A percentile compares a stretch with the other conserved stretches of the same genome.
Conservation (phyloP, 106 monocot species). For the Amphibolis antarctica region DNA sequence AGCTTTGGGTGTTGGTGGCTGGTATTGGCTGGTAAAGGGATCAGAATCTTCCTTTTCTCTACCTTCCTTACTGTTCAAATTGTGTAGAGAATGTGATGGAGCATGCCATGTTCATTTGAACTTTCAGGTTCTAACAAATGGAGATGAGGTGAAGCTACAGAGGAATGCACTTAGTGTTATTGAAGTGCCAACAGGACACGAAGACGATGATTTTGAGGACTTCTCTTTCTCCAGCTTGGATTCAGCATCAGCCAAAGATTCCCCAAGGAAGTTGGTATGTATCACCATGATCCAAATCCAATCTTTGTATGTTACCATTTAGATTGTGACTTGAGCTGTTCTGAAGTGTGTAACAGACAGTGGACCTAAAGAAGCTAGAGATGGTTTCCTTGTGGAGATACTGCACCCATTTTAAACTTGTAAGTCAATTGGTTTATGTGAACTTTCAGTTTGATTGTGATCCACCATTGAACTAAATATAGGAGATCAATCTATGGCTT, state of each 20-base stretch:
- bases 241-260: background rate
- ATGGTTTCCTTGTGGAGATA: constrained; percentile 19
- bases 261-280: constrained; percentile 11
- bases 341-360: constrained; percentile 8
- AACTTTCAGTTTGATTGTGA: background rate
- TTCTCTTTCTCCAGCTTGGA: background rate
- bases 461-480: background rate
- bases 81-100: no score
- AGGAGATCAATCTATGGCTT: no score
- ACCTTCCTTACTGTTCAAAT: no score
- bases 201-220: constrained; percentile 2
- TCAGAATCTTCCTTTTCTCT: no score
- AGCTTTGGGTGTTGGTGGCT: constrained; percentile 27
- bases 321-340: background rate
- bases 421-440: constrained; percentile 2
- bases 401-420: constrained; percentile 17
- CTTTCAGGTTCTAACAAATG: constrained; percentile 15
- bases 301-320: background rate
- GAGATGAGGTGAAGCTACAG: constrained; percentile 22
- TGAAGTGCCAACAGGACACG: constrained; percentile 8
- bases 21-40: constrained; percentile 27
- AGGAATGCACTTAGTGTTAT: constrained; percentile 22
- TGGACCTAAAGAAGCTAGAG: constrained; percentile 15
- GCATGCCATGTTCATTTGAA: no score
- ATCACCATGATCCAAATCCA: background rate